A percentile compares a stretch with the other conserved stretches of the same genome.
Conservation (phyloP, 2,329 filamentous ascomycete species). For the Penicillium sp. region DNA sequence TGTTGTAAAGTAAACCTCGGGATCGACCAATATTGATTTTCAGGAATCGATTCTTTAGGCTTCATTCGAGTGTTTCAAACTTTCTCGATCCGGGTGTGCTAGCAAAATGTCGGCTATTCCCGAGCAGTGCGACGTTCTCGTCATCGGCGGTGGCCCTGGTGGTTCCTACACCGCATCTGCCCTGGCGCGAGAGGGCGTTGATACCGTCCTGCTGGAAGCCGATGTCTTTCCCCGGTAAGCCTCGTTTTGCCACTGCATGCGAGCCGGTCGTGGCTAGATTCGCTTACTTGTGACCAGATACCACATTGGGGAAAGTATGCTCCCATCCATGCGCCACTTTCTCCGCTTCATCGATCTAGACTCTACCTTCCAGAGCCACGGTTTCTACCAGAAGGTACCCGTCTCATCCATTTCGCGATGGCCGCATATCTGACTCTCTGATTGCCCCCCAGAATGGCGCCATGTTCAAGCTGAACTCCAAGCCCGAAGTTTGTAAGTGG, state of each 20-base stretch:
- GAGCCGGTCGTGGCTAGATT: too few relatives aligned
- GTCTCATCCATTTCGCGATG: too few relatives aligned
- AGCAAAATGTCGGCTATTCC: too few relatives aligned
- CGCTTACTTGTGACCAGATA: too few relatives aligned
- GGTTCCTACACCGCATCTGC: slow-evolving; percentile 47
- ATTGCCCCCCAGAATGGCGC: slow-evolving; percentile 39
- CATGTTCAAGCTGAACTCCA: slow-evolving; percentile 42
- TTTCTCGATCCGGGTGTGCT: too few relatives aligned
- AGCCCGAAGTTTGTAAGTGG: too few relatives aligned
- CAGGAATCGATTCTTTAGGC: too few relatives aligned
- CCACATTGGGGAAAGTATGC: slow-evolving; percentile 40
- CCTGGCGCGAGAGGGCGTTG: slow-evolving; percentile 47
- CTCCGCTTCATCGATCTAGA: slow-evolving; percentile 48
- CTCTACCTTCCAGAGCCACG: slow-evolving; percentile 39
- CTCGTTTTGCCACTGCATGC: too few relatives aligned
- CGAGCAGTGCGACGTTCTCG: slow-evolving; percentile 36
- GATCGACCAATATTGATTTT: too few relatives aligned
- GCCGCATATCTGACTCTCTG: too few relatives aligned
- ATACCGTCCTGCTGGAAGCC: slow-evolving; percentile 45
- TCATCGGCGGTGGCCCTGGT: slow-evolving; percentile 19
- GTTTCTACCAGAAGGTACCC: slow-evolving; percentile 46
- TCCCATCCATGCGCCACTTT: slow-evolving; percentile 43
- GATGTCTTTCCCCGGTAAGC: slow-evolving; percentile 43
- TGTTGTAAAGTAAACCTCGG: too few relatives aligned
- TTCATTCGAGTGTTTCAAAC: too few relatives aligned